A percentile compares a stretch with the other conserved stretches of the same genome.
Conservation (phyloP, 352 stramenopile genomes). For the Phytophthora pinifolia region DNA sequence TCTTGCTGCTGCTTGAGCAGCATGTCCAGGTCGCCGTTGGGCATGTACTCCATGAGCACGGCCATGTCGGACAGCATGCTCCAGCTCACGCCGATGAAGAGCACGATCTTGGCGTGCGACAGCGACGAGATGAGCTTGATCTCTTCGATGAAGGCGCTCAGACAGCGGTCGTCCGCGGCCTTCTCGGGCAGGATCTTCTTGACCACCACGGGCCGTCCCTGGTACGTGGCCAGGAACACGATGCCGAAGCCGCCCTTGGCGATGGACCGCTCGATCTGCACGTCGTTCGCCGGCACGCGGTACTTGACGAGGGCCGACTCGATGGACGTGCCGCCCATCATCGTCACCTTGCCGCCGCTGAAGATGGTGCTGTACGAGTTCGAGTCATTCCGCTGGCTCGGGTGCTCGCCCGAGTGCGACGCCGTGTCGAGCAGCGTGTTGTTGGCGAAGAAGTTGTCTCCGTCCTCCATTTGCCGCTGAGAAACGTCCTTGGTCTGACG, state of each 20-base stretch:
- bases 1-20: slow-evolving; percentile 61
- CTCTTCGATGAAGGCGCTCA: slow-evolving; percentile 78
- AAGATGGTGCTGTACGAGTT: slow-evolving; percentile 60
- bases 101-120: slow-evolving; percentile 76
- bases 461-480: slow-evolving; percentile 25
- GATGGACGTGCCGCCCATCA: slow-evolving; percentile 52
- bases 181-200: slow-evolving; percentile 88
- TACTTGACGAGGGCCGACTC: slow-evolving; percentile 76
- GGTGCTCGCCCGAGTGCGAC: slow-evolving; percentile 26
- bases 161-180: slow-evolving; percentile 65
- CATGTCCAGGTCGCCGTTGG: slow-evolving; percentile 70
- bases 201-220: slow-evolving; percentile 61
- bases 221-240: slow-evolving; percentile 68
- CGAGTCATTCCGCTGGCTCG: slow-evolving; percentile 21
- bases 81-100: slow-evolving; percentile 84
- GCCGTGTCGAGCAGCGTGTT: slow-evolving; percentile 34
- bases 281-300: slow-evolving; percentile 64
- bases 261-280: slow-evolving; percentile 61
- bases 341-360: slow-evolving; percentile 48
- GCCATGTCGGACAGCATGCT: slow-evolving; percentile 85
- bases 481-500: slow-evolving; percentile 27
- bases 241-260: slow-evolving; percentile 78
- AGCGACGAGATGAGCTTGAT: slow-evolving; percentile 84
- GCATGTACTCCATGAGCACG: slow-evolving; percentile 82
- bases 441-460: slow-evolving; percentile 53